These are phyloP conservation scores for Citrus medica DNA, from an alignment of 345 rosid genomes.

Conservation along the genomic window DNA sequence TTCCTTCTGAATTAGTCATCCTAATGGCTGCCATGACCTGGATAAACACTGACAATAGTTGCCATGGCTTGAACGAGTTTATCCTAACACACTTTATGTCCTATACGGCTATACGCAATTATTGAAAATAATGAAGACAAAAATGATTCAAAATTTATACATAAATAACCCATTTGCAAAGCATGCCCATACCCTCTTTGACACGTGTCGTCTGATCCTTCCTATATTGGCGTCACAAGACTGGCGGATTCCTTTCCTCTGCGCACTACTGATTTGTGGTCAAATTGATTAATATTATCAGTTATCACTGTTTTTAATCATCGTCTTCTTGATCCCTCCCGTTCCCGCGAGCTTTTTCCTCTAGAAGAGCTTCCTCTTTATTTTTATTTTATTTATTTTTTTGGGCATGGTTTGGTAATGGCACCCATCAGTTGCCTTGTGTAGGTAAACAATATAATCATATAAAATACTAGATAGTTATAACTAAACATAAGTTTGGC, in stretches of 20 bases:
- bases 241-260: background rate
- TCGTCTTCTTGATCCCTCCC: background rate
- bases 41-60: background rate
- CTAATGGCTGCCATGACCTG: background rate
- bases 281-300: background rate
- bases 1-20: no score
- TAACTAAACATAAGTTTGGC: constrained; percentile 1
- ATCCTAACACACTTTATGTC: background rate
- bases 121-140: background rate
- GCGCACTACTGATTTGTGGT: background rate
- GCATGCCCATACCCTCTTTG: constrained; percentile 10
- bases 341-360: no score
- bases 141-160: background rate
- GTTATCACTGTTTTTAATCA: no score
- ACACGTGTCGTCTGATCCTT: background rate
- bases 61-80: background rate
- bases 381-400: background rate
- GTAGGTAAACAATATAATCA: background rate
- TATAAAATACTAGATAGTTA: background rate
- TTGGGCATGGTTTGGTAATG: background rate
- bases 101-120: background rate
- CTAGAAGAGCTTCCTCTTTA: background rate
- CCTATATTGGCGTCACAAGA: background rate
- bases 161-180: background rate
- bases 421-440: background rate